Conservation (phyloP, 345 rosid genomes). For the Populus tremula region DNA sequence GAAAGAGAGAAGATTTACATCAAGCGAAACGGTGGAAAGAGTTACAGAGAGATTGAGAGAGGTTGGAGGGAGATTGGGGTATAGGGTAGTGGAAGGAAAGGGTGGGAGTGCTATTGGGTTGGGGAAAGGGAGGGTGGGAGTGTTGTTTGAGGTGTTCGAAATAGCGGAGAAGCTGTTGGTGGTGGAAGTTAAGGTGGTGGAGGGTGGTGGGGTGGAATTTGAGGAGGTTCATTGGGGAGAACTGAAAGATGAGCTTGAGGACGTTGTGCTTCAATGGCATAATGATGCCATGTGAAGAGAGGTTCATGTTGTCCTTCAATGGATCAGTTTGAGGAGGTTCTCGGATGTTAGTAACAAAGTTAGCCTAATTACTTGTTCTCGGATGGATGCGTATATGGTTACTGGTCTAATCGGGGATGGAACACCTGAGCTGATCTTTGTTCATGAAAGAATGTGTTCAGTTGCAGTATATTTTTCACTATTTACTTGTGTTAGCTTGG, state of each 20-base stretch:
- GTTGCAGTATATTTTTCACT: background rate
- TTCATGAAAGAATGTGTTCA: background rate
- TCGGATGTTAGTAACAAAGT: background rate
- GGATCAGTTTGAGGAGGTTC: background rate
- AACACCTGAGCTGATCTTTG: background rate
- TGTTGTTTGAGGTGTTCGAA: slow-evolving; percentile 52
- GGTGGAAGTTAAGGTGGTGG: slow-evolving; percentile 56
- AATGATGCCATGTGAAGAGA: slow-evolving; percentile 6
- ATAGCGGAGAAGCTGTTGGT: slow-evolving; percentile 46
- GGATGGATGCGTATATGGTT: background rate
- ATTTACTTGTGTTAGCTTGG: background rate
- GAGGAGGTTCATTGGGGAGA: slow-evolving; percentile 65
- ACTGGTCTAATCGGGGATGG: background rate
- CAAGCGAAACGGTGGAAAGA: slow-evolving; percentile 43
- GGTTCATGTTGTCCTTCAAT: background rate
- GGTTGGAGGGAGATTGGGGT: slow-evolving; percentile 68
- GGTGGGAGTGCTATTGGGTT: slow-evolving; percentile 51
- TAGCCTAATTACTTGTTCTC: background rate
- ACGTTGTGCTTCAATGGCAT: slow-evolving; percentile 65
- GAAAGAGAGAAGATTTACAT: slow-evolving; percentile 62
- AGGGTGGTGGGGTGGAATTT: slow-evolving; percentile 49
- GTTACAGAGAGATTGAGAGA: slow-evolving; percentile 54
- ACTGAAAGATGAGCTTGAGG: slow-evolving; percentile 54
- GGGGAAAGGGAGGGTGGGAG: slow-evolving; percentile 51
- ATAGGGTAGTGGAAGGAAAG: slow-evolving; percentile 54